phyloP scores from a whole-genome alignment of 139 green algal species.

The Volvox reticuliferus region DNA sequence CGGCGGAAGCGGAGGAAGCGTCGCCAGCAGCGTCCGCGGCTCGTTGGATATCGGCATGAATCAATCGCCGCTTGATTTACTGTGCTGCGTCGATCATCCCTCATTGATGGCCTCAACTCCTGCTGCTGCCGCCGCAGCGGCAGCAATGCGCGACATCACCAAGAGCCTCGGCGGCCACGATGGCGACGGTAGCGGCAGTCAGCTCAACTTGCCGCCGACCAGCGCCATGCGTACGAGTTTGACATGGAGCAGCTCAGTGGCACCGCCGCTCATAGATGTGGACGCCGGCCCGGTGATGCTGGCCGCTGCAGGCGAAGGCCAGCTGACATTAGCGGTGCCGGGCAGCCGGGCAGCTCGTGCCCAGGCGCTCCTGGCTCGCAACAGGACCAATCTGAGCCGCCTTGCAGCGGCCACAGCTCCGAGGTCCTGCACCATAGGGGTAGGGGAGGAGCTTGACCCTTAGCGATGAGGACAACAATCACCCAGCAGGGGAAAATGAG shows the following conservation, averaged over 20 bases:
- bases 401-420: neutral
- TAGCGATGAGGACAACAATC: too few relatives aligned
- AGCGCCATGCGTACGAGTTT: neutral
- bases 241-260: neutral
- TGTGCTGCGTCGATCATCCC: neutral
- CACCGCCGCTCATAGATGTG: neutral
- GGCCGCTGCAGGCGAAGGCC: neutral
- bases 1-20: neutral
- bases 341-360: constrained; percentile 10
- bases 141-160: neutral
- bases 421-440: neutral
- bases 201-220: neutral
- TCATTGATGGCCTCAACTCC: neutral
- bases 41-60: neutral
- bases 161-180: neutral
- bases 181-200: neutral
- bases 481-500: too few relatives aligned
- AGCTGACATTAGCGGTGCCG: neutral
- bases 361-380: constrained; percentile 17
- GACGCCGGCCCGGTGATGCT: neutral
- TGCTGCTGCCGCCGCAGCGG: neutral
- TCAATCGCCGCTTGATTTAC: neutral
- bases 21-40: neutral
- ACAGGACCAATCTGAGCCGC: constrained; percentile 6
- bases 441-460: neutral